Evolutionary conservation across 163 green algal genomes (phyloP), one percentile per base, ranked within the genome.

Genomic region (Chlamydomonas reinhardtii): DNA sequence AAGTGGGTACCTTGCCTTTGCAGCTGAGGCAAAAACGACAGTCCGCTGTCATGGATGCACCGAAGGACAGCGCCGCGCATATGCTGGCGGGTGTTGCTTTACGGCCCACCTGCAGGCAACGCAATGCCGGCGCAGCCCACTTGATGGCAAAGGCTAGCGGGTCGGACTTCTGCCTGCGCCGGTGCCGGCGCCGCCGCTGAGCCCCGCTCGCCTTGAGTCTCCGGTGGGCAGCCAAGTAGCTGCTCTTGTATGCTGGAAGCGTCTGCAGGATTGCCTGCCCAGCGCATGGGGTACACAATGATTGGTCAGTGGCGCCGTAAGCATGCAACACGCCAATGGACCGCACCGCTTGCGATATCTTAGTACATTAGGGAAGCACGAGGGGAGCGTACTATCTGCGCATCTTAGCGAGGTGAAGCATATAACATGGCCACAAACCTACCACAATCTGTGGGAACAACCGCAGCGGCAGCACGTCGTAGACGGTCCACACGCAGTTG

Each of bases 381-480:
- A n/a, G n/a, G n/a, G n/a, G n/a, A n/a, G n/a, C n/a, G n/a, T n/a
- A n/a, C n/a, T n/a, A n/a, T n/a, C n/a, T n/a, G n/a, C n/a, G n/a
- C 39, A 48, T 5, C 39, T 48, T 14, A 8, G 39, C 39, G 39
- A 8, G 39, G 39, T 48, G 39, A 5, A 5, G 39, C 39, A 48
- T 48, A 5, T 8, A n/a, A n/a, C 8, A 14, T 48, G 39, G 8
- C 39, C 34, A 54, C 1, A 14, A 14, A 17, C 77, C 61, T 43
- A 85, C 77, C 77, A 61, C 43, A 2, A 85, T 56, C 24, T 85
- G n/a, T 2, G 52, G 68, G 43, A 78, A 78, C 48, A 39, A 52
- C 27, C 80, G 54, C 80, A 86, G 54, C 80, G 80, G 80, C 56
- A 65, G 56, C 35, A 79, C 70, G 17, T 86, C 80, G 27, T 74